A percentile compares a stretch with the other conserved stretches of the same genome.
Evolutionary conservation across 495 filamentous ascomycete genomes (phyloP).

Genomic region (Aspergillus baeticus): DNA sequence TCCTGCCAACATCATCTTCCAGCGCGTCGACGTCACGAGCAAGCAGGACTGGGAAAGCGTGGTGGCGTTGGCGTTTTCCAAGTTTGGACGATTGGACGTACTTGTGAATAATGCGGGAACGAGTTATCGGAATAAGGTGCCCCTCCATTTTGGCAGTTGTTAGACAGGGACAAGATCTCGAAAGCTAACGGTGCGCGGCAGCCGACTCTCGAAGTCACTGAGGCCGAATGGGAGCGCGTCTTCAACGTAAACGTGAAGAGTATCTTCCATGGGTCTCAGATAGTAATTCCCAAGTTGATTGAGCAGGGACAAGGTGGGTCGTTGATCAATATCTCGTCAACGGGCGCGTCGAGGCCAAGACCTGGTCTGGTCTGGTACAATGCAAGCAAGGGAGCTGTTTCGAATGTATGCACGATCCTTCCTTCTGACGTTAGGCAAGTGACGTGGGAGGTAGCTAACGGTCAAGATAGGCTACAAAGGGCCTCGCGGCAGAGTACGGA

Average conservation of each 20-base stretch:
- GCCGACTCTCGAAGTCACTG: conserved; percentile 61
- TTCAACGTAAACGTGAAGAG: conserved; percentile 67
- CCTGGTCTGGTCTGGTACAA: conserved; percentile 72
- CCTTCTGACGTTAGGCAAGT: not conserved
- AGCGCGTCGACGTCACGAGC: conserved; percentile 51
- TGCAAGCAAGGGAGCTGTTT: conserved; percentile 64
- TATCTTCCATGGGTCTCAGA: conserved; percentile 54
- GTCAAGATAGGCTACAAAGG: conserved; percentile 52
- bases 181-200: conserved; percentile 18
- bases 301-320: conserved; percentile 56
- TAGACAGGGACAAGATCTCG: not conserved
- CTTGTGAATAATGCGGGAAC: conserved; percentile 72
- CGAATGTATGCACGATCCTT: conserved; percentile 46
- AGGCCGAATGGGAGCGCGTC: conserved; percentile 64
- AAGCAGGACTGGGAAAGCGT: conserved; percentile 48
- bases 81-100: conserved; percentile 55
- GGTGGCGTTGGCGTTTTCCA: conserved; percentile 43
- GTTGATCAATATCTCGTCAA: conserved; percentile 67
- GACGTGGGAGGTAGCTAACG: not conserved
- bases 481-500: conserved; percentile 67
- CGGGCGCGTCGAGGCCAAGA: conserved; percentile 61
- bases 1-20: conserved; percentile 41
- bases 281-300: conserved; percentile 53
- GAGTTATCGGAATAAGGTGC: conserved; percentile 64
- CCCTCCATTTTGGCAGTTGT: not conserved